Percentiles rank a stretch among this genome's conserved stretches.
Conservation (phyloP, 164 flowering plant genomes). For the Aristolochia californica region DNA sequence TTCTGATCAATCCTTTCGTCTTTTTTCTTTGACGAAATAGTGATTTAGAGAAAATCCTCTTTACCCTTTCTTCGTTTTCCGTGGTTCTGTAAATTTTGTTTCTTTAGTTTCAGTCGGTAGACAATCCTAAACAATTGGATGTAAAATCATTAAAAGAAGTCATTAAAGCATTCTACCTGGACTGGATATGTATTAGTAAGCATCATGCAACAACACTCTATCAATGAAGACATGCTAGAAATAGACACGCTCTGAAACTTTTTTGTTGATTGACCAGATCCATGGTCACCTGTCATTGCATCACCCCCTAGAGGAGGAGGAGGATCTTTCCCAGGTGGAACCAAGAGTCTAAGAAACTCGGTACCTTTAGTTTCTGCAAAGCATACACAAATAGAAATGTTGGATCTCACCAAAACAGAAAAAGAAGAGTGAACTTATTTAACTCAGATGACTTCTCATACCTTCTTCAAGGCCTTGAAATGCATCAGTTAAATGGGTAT, state of each 20-base stretch:
- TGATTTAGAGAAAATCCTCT: too few species aligned
- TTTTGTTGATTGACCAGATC: constrained; percentile 16
- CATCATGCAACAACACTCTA: constrained; percentile 53
- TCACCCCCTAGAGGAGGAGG: constrained; percentile 51
- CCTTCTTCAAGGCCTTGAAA: constrained; percentile 88
- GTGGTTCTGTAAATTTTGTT: background rate
- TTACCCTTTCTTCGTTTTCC: too few species aligned
- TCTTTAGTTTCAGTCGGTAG: background rate
- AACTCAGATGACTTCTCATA: constrained; percentile 10
- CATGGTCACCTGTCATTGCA: constrained; percentile 12
- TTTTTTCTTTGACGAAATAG: too few species aligned
- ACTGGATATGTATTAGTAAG: constrained; percentile 57
- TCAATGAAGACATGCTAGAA: constrained; percentile 35
- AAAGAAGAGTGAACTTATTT: background rate
- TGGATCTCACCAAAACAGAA: background rate
- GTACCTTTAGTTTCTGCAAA: constrained; percentile 39
- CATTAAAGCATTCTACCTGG: constrained; percentile 42
- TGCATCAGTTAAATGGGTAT: constrained; percentile 37
- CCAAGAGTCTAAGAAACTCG: constrained; percentile 36
- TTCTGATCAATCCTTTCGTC: too few species aligned
- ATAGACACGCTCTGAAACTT: constrained; percentile 31
- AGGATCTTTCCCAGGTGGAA: constrained; percentile 67
- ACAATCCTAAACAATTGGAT: too few species aligned
- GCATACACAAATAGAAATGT: constrained; percentile 1
- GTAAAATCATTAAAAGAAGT: background rate